A percentile compares a stretch with the other conserved stretches of the same genome.
phyloP scores from a whole-genome alignment of 2,329 filamentous ascomycete genomes.

The Shiraia bambusicola region DNA sequence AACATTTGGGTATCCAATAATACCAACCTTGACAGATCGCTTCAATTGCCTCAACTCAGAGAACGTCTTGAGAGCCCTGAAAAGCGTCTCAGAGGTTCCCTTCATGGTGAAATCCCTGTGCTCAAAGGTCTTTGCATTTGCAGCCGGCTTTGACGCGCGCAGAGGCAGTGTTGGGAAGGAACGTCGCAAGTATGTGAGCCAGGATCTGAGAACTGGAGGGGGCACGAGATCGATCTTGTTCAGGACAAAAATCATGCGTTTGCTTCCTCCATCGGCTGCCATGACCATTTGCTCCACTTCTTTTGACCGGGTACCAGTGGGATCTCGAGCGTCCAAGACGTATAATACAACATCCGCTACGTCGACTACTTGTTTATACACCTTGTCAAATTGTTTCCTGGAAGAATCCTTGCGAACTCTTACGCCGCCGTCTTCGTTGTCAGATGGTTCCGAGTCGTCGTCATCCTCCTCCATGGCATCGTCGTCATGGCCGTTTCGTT shows the following conservation, averaged over 20 bases:
- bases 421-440: conserved; percentile 42
- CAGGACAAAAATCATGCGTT: conserved; percentile 84
- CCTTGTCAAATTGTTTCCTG: conserved; percentile 87
- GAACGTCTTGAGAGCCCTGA: conserved; percentile 87
- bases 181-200: conserved; percentile 80
- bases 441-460: conserved; percentile 53
- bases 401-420: conserved; percentile 60
- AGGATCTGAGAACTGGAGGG: conserved; percentile 75
- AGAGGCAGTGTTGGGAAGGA: conserved; percentile 92
- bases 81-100: conserved; percentile 79
- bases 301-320: conserved; percentile 84
- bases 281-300: conserved; percentile 90
- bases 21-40: conserved; percentile 84
- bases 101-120: conserved; percentile 87
- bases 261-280: conserved; percentile 79
- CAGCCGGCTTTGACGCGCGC: conserved; percentile 76
- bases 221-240: conserved; percentile 97
- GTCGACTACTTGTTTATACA: conserved; percentile 91
- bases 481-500: conserved; percentile 61
- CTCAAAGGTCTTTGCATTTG: conserved; percentile 88
- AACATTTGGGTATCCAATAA: conserved; percentile 94
- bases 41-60: conserved; percentile 82
- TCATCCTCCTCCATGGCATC: conserved; percentile 61
- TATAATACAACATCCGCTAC: conserved; percentile 89
- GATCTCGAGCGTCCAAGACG: conserved; percentile 88